Evolutionary conservation across 1,284 basidiomycete species (phyloP), one percentile per base, ranked within the genome.

Genomic region (Leccinum pallidistipes): DNA sequence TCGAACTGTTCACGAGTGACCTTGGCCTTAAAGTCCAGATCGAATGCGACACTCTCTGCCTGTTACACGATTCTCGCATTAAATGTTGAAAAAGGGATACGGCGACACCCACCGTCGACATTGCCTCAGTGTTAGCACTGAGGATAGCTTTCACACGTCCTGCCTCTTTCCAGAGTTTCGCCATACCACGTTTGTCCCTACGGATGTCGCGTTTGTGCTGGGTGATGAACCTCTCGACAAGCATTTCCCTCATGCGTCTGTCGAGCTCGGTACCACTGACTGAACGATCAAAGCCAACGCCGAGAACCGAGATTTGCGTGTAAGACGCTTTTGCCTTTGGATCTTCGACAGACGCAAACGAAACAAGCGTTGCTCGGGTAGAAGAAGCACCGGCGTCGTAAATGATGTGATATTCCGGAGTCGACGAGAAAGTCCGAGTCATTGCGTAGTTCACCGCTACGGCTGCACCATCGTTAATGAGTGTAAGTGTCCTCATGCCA

Each of bases 391-490:
- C 97, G 1, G 94, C 91, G 71, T 99, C 97, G 76, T 93, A 98
- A 65, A 99, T 90, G 66, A 99, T 78, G 73, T 99, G 95, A 74
- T 89, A 86, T 75, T 97, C 95, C 18, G 88, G 87, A 2, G 76
- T 79, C 8, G 80, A 70, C 1, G 88, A 79, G 81, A 99, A 99
- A 0, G 85, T 84, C 40, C 96, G 86, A 2, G 94, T 95, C 92
- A 98, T 97, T 43, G 96, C 97, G 71, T 94, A 99, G 80, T 97
- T 97, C 66, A 98, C 83, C 8, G 92, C 95, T 31, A 95, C 89
- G 6, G 94, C 94, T 0, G 94, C 91, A 49, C 96, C 96, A 72
- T 99, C 97, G 67, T 95, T 92, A 62, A 99, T 86, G 63, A 99
- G 82, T 0, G 91, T 87, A 29, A 97, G 79, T 3, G 92, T 90